Conservation (phyloP, 768 basidiomycete genomes). For the Asterophora parasitica region DNA sequence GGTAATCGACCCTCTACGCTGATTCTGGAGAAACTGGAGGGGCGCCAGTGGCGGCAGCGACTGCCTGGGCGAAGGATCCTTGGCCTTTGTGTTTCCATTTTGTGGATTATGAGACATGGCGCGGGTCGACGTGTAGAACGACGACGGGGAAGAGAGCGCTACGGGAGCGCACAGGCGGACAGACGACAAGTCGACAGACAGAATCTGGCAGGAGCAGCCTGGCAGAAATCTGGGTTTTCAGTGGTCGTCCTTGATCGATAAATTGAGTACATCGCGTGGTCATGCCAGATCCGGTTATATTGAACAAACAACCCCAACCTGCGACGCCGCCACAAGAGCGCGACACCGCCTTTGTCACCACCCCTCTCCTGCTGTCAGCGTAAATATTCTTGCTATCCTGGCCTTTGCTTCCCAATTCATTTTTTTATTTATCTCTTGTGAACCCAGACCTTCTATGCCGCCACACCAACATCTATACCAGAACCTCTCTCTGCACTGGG, state of each 20-base stretch:
- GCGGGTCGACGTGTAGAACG: background rate
- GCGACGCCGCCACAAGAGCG: constrained; percentile 21
- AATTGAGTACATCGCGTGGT: constrained; percentile 27
- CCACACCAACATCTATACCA: too few relatives aligned
- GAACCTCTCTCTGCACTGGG: too few relatives aligned
- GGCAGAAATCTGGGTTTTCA: constrained; percentile 5
- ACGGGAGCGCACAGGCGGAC: constrained; percentile 1
- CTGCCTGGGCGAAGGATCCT: constrained; percentile 33
- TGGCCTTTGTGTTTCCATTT: constrained; percentile 23
- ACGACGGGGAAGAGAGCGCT: constrained; percentile 12
- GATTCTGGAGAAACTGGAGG: constrained; percentile 74
- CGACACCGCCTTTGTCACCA: too few relatives aligned
- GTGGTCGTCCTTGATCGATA: constrained; percentile 22
- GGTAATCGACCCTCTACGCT: constrained; percentile 79
- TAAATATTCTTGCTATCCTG: too few relatives aligned
- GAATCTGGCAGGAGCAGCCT: constrained; percentile 7
- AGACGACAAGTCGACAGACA: constrained; percentile 9
- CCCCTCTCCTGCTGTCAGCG: too few relatives aligned
- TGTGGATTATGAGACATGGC: constrained; percentile 4
- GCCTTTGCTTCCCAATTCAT: too few relatives aligned
- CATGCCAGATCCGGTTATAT: constrained; percentile 36
- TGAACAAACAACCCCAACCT: constrained; percentile 29
- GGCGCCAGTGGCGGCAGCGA: constrained; percentile 65
- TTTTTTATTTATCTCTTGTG: too few relatives aligned
- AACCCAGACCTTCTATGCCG: too few relatives aligned